Percentiles rank a stretch among this genome's conserved stretches.
These are phyloP conservation scores for Phialophora expanda DNA, from an alignment of 2,329 filamentous ascomycete species.

Conservation along the genomic window DNA sequence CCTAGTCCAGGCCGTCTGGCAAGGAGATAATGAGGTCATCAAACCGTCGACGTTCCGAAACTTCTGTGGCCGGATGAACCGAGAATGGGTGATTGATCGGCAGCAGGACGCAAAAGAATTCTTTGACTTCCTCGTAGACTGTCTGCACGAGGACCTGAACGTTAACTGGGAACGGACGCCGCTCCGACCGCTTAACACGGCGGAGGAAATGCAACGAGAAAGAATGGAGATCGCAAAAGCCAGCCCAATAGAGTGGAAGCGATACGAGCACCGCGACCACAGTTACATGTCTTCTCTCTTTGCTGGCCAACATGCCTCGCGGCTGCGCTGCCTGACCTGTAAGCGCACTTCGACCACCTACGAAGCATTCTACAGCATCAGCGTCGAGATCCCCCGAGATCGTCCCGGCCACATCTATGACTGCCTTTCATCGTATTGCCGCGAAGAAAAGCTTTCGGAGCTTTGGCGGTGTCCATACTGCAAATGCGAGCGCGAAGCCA, in stretches of 20 bases:
- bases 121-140: conserved; percentile 78
- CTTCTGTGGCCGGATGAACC: conserved; percentile 68
- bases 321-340: conserved; percentile 66
- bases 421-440: conserved; percentile 72
- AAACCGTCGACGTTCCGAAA: conserved; percentile 67
- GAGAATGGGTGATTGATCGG: conserved; percentile 71
- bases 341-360: conserved; percentile 69
- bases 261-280: conserved; percentile 70
- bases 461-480: conserved; percentile 77
- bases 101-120: conserved; percentile 96
- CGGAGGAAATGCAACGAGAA: conserved; percentile 67
- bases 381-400: conserved; percentile 70
- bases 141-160: conserved; percentile 87
- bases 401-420: conserved; percentile 67
- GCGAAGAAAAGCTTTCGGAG: conserved; percentile 69
- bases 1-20: conserved; percentile 66
- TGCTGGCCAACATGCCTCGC: conserved; percentile 71
- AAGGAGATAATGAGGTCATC: conserved; percentile 59
- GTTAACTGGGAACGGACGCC: conserved; percentile 64
- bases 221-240: conserved; percentile 66
- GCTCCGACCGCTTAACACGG: conserved; percentile 62
- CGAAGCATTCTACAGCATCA: conserved; percentile 73
- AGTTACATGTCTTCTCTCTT: conserved; percentile 83
- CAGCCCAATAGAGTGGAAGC: conserved; percentile 75
- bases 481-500: conserved; percentile 68